Evolutionary conservation across 2,329 filamentous ascomycete species (phyloP).

Genomic region (Mollisiaceae sp.): DNA sequence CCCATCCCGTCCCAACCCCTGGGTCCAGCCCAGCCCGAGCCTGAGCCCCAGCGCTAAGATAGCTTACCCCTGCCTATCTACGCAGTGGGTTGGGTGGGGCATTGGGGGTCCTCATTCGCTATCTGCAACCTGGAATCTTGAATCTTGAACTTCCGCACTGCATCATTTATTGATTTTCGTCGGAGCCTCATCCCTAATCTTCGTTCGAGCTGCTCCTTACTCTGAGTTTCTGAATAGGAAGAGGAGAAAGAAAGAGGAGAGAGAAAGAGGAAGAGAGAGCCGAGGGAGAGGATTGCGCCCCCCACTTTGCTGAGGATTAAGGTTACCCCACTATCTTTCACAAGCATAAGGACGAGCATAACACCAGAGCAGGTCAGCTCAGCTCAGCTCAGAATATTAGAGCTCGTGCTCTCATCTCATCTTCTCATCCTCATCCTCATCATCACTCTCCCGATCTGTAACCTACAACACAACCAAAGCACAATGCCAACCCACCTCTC

Average conservation of each 20-base stretch:
- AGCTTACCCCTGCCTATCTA: slow-evolving; percentile 13
- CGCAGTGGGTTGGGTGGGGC: neutral
- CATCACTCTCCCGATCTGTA: neutral
- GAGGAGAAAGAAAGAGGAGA: neutral
- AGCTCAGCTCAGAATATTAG: too few relatives aligned
- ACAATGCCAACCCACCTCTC: slow-evolving; percentile 16
- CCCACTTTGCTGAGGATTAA: neutral
- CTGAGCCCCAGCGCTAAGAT: too few relatives aligned
- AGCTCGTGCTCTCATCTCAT: too few relatives aligned
- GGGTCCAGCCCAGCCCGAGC: too few relatives aligned
- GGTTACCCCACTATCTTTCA: neutral
- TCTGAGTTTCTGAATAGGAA: neutral
- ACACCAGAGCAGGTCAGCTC: too few relatives aligned
- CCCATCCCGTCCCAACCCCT: neutral
- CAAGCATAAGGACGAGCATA: neutral
- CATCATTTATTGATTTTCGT: neutral
- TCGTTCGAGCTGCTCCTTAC: neutral
- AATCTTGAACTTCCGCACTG: neutral
- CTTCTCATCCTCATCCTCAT: neutral
- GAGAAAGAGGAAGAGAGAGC: neutral
- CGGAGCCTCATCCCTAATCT: neutral
- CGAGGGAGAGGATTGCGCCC: neutral
- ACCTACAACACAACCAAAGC: neutral
- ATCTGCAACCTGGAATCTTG: neutral
- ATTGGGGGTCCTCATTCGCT: neutral